These are phyloP conservation scores for Lasiosphaeriaceae sp. DNA, from an alignment of 495 filamentous ascomycete species.

Conservation along the genomic window DNA sequence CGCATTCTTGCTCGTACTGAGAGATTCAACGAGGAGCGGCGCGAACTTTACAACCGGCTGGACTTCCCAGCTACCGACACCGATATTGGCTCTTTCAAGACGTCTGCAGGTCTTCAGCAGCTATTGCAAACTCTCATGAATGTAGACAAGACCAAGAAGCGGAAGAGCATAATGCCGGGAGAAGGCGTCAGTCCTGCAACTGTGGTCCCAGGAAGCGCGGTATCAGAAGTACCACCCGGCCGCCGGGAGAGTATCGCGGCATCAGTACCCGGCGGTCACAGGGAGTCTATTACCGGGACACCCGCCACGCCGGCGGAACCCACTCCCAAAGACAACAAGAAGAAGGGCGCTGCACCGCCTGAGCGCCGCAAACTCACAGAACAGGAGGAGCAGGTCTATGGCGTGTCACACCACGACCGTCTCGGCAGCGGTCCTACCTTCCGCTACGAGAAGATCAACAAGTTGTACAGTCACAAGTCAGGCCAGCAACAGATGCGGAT, in stretches of 20 bases:
- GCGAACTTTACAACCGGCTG: constrained; percentile 84
- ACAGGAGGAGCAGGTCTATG: constrained; percentile 72
- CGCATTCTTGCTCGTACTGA: constrained; percentile 81
- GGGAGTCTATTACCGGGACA: constrained; percentile 48
- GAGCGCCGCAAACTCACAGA: constrained; percentile 66
- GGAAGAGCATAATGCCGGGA: constrained; percentile 49
- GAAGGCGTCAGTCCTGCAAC: constrained; percentile 38
- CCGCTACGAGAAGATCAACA: constrained; percentile 78
- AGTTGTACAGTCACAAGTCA: constrained; percentile 77
- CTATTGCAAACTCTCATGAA: constrained; percentile 75
- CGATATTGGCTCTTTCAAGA: constrained; percentile 68
- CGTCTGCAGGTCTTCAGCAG: constrained; percentile 70
- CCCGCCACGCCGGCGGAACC: constrained; percentile 32
- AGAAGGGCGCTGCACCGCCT: constrained; percentile 43
- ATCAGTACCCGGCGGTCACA: constrained; percentile 25
- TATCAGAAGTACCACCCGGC: constrained; percentile 26
- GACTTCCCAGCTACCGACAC: constrained; percentile 70
- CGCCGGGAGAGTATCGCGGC: constrained; percentile 51
- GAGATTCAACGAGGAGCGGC: constrained; percentile 76
- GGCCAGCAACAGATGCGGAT: constrained; percentile 79
- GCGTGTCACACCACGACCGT: constrained; percentile 82
- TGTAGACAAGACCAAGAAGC: constrained; percentile 84
- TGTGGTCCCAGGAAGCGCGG: constrained; percentile 37
- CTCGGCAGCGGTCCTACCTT: constrained; percentile 69
- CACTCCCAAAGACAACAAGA: constrained; percentile 37